phyloP scores from a whole-genome alignment of 345 rosid species.

The Hibiscus trionum region DNA sequence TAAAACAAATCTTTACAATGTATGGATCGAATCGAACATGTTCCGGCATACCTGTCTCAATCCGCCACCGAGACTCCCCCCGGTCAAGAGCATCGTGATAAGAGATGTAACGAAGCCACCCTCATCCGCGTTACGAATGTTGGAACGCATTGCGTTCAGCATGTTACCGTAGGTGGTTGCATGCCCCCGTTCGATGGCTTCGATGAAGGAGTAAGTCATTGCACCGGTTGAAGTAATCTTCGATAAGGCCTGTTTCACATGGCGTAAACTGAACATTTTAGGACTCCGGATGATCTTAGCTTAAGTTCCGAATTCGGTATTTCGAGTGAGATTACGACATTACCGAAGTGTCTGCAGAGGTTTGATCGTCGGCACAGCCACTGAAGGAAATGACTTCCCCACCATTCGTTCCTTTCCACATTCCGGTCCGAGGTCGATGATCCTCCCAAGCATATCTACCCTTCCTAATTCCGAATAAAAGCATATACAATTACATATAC shows the following conservation, averaged over 20 bases:
- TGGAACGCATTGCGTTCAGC: conserved; percentile 66
- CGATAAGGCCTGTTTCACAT: conserved; percentile 50
- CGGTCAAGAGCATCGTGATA: conserved; percentile 50
- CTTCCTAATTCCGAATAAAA: conserved; percentile 23
- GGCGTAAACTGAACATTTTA: neutral
- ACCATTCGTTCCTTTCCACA: conserved; percentile 86
- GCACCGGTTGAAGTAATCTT: conserved; percentile 74
- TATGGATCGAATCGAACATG: neutral
- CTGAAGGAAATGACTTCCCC: conserved; percentile 87
- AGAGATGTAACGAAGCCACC: conserved; percentile 54
- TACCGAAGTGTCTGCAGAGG: conserved; percentile 82
- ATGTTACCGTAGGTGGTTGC: conserved; percentile 62
- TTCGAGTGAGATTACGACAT: neutral
- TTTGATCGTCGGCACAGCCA: conserved; percentile 84
- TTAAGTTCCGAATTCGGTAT: neutral
- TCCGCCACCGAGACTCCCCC: conserved; percentile 33
- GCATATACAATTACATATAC: neutral
- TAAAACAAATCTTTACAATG: neutral
- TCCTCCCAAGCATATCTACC: conserved; percentile 76
- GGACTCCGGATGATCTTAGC: neutral
- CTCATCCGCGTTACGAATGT: conserved; percentile 34
- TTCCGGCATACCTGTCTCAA: conserved; percentile 36
- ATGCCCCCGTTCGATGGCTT: conserved; percentile 68
- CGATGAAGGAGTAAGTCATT: conserved; percentile 90
- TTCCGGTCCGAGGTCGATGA: conserved; percentile 68